These are phyloP conservation scores for Fusarium neocosmosporiellum DNA, from an alignment of 2,329 filamentous ascomycete genomes.

Conservation along the genomic window DNA sequence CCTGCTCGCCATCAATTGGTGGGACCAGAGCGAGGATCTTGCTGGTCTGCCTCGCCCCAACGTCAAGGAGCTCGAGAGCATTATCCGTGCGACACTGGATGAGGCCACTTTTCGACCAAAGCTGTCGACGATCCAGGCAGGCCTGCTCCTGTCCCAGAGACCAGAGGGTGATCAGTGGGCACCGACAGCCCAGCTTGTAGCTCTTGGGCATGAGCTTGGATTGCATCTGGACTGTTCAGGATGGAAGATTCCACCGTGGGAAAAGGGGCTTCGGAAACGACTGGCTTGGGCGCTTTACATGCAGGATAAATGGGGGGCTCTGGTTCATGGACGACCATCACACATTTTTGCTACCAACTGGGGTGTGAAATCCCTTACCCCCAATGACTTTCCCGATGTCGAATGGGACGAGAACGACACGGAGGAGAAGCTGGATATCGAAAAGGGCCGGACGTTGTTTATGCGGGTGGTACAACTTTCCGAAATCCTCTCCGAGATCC, in stretches of 20 bases:
- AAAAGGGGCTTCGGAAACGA: conserved; percentile 84
- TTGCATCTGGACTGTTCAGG: conserved; percentile 87
- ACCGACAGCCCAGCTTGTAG: conserved; percentile 87
- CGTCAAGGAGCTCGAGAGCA: conserved; percentile 76
- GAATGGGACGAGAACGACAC: conserved; percentile 72
- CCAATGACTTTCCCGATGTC: conserved; percentile 78
- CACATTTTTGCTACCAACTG: conserved; percentile 78
- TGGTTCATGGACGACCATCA: conserved; percentile 87
- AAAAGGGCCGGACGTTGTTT: conserved; percentile 77
- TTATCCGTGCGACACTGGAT: conserved; percentile 78
- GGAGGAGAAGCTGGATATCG: conserved; percentile 73
- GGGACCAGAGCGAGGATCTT: conserved; percentile 78
- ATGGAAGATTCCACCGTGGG: conserved; percentile 92
- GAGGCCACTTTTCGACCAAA: conserved; percentile 86
- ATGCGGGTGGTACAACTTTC: conserved; percentile 81
- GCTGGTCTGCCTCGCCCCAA: conserved; percentile 75
- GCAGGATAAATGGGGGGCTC: conserved; percentile 91
- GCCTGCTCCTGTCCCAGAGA: conserved; percentile 78
- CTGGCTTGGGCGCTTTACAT: conserved; percentile 93
- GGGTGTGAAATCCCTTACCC: conserved; percentile 75
- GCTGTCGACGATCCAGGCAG: conserved; percentile 82
- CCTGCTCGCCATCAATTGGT: conserved; percentile 88
- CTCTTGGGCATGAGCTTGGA: conserved; percentile 87
- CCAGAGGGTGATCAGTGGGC: conserved; percentile 85
- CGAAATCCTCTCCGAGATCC: conserved; percentile 80